Evolutionary conservation across 768 basidiomycete species (phyloP).

Genomic region (Rhizopogon rudus): DNA sequence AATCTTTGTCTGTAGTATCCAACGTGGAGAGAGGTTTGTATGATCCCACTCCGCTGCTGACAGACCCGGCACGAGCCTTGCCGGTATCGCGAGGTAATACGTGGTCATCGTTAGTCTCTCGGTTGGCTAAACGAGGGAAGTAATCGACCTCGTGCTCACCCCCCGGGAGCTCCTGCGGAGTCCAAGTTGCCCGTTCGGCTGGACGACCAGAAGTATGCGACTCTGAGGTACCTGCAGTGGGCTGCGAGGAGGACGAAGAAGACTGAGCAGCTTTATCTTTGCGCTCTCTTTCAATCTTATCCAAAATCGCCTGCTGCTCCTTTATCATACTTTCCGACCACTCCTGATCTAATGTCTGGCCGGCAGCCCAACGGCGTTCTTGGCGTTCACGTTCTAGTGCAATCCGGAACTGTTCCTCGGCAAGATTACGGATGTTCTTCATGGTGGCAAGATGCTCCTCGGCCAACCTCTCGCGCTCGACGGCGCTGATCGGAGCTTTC

Average conservation of each 20-base stretch:
- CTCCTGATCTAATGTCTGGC: conserved; percentile 27
- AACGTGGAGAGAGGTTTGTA: conserved; percentile 22
- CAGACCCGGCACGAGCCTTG: conserved; percentile 23
- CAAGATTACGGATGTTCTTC: conserved; percentile 39
- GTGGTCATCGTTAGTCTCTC: conserved; percentile 22
- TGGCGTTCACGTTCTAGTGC: conserved; percentile 45
- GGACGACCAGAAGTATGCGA: conserved; percentile 9
- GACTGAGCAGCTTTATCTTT: conserved; percentile 15
- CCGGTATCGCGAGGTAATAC: conserved; percentile 7
- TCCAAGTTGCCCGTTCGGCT: conserved; percentile 12
- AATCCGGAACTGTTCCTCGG: conserved; percentile 39
- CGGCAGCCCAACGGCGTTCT: conserved; percentile 45
- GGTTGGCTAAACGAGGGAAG: conserved; percentile 11
- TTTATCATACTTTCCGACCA: conserved; percentile 29
- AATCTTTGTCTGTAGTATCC: conserved; percentile 15
- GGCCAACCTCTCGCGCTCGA: conserved; percentile 31
- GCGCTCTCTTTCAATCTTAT: conserved; percentile 39
- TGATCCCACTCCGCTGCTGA: conserved; percentile 18
- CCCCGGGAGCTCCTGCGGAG: conserved; percentile 15
- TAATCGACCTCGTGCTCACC: conserved; percentile 18
- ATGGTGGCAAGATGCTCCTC: conserved; percentile 37
- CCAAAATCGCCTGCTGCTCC: conserved; percentile 42
- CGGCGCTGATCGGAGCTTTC: conserved; percentile 30
- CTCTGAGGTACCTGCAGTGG: neutral
- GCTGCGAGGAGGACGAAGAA: conserved; percentile 6